Evolutionary conservation across 179 eudicot species (phyloP).

Genomic region (Amaranthus tricolor): DNA sequence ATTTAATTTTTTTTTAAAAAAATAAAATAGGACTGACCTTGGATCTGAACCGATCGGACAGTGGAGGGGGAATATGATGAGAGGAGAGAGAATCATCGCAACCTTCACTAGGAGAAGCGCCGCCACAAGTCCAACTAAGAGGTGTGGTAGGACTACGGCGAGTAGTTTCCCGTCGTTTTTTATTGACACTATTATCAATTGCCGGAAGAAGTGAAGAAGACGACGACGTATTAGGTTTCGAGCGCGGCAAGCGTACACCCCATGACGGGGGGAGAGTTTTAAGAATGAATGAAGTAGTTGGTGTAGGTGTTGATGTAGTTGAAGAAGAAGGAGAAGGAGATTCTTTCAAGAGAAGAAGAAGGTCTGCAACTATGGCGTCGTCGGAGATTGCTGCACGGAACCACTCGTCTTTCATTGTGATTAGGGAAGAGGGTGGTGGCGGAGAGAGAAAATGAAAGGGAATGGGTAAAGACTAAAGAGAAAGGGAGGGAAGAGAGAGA

Average conservation of each 20-base stretch:
- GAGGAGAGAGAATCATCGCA: constrained; percentile 35
- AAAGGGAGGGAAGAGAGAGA: neutral
- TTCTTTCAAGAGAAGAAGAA: constrained; percentile 32
- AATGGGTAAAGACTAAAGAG: neutral
- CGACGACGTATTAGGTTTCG: constrained; percentile 23
- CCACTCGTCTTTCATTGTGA: constrained; percentile 30
- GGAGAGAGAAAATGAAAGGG: constrained; percentile 25
- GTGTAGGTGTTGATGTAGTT: neutral
- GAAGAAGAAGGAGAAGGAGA: constrained; percentile 1
- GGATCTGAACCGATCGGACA: constrained; percentile 41
- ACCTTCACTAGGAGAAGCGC: constrained; percentile 33
- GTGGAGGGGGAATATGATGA: neutral
- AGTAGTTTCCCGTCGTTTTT: constrained; percentile 18
- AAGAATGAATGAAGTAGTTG: neutral
- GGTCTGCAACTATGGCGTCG: constrained; percentile 32
- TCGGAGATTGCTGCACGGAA: constrained; percentile 31
- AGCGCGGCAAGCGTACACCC: constrained; percentile 46
- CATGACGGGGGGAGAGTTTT: constrained; percentile 31
- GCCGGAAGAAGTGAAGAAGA: constrained; percentile 8
- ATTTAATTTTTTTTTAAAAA: no score
- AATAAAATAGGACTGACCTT: constrained; percentile 33
- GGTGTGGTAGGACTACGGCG: constrained; percentile 57
- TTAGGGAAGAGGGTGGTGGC: constrained; percentile 8
- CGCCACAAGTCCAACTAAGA: constrained; percentile 43
- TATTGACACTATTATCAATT: neutral